phyloP scores from a whole-genome alignment of 257 asterid species.

The Salvia miltiorrhiza region DNA sequence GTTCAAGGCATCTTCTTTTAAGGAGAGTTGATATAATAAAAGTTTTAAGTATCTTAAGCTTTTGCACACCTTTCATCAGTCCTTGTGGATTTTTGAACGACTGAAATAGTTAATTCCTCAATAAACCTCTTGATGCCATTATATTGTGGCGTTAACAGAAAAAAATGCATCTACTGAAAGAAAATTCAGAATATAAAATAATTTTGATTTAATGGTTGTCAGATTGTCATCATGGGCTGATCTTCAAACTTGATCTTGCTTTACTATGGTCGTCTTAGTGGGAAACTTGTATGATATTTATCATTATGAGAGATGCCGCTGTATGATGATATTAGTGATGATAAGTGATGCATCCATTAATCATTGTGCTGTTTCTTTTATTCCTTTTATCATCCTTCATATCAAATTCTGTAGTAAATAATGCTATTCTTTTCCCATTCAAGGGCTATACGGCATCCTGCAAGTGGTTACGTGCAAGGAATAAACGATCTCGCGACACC shows the following conservation, averaged over 20 bases:
- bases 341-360: neutral
- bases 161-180: neutral
- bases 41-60: too few relatives aligned
- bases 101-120: neutral
- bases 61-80: too few relatives aligned
- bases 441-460: conserved; percentile 98
- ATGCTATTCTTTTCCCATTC: conserved; percentile 19
- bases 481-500: conserved; percentile 97
- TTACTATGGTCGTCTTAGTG: neutral
- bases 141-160: neutral
- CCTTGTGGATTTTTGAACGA: too few relatives aligned
- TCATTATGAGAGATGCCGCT: neutral
- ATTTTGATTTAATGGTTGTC: neutral
- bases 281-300: neutral
- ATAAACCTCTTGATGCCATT: neutral
- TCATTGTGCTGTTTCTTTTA: neutral
- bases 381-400: neutral
- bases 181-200: neutral
- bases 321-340: neutral
- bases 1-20: too few relatives aligned
- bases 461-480: conserved; percentile 99
- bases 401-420: neutral
- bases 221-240: neutral
- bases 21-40: too few relatives aligned
- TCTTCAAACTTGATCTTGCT: conserved; percentile 1